These are phyloP conservation scores for Physocladia obscura DNA, from an alignment of 192 early-diverging fungal species.

Conservation along the genomic window DNA sequence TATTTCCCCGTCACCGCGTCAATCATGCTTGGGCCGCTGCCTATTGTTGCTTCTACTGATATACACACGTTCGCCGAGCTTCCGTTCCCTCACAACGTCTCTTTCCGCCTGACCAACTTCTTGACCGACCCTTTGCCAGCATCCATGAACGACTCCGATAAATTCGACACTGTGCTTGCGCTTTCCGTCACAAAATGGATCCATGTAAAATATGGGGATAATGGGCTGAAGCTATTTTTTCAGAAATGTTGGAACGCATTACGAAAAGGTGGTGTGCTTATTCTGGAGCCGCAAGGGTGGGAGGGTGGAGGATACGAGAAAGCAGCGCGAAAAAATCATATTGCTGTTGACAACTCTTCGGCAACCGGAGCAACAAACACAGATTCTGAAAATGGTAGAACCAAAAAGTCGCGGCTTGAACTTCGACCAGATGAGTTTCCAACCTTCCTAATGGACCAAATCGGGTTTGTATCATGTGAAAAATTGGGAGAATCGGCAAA, in stretches of 20 bases:
- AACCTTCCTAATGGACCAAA: constrained; percentile 25
- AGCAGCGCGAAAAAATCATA: constrained; percentile 15
- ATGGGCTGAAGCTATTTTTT: constrained; percentile 67
- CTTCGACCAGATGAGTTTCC: constrained; percentile 35
- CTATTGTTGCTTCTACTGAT: constrained; percentile 13
- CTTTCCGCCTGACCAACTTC: constrained; percentile 63
- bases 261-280: constrained; percentile 57
- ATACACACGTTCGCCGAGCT: neutral
- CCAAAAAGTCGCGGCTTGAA: constrained; percentile 7
- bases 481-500: neutral
- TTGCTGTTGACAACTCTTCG: neutral
- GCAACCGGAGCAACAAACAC: neutral
- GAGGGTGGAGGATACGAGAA: constrained; percentile 50
- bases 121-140: constrained; percentile 41
- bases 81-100: constrained; percentile 63
- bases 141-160: constrained; percentile 17
- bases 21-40: constrained; percentile 40
- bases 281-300: constrained; percentile 72
- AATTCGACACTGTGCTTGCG: constrained; percentile 68
- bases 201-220: constrained; percentile 73
- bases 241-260: constrained; percentile 59
- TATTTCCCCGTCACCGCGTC: constrained; percentile 58
- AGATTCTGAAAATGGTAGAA: neutral
- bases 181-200: constrained; percentile 82
- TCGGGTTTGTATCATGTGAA: constrained; percentile 33